Conservation (phyloP, 345 rosid genomes). For the Raphanus raphanistrum region DNA sequence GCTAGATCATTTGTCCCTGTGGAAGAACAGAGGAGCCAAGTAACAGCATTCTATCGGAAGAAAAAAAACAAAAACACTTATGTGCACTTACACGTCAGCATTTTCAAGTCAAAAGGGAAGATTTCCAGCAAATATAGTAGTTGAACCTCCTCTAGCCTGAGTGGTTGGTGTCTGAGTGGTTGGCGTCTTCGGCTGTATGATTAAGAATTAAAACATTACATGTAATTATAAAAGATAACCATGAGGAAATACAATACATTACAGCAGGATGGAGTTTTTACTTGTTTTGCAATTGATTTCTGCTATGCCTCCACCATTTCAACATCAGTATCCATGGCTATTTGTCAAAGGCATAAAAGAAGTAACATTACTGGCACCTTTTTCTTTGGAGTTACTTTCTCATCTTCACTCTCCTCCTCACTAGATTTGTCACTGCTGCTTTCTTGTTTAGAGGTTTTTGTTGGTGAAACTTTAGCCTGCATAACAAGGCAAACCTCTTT, state of each 20-base stretch:
- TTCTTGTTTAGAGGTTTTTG: slow-evolving; percentile 37
- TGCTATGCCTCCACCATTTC: slow-evolving; percentile 57
- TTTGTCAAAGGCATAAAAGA: background rate
- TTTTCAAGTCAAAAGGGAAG: slow-evolving; percentile 50
- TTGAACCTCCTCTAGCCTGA: slow-evolving; percentile 46
- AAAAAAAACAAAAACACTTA: background rate
- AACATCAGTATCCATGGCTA: slow-evolving; percentile 45
- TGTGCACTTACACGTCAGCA: slow-evolving; percentile 58
- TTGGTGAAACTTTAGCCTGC: slow-evolving; percentile 34
- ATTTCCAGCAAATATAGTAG: slow-evolving; percentile 69
- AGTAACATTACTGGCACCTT: slow-evolving; percentile 31
- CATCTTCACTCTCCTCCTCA: slow-evolving; percentile 55
- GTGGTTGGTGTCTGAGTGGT: slow-evolving; percentile 51
- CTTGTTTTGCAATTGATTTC: slow-evolving; percentile 37
- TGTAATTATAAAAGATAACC: background rate
- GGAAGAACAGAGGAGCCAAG: too few species aligned
- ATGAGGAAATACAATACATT: background rate
- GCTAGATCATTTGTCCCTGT: too few species aligned
- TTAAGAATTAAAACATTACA: background rate
- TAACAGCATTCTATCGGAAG: background rate
- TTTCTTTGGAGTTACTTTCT: slow-evolving; percentile 53
- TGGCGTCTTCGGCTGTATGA: slow-evolving; percentile 60
- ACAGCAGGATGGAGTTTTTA: slow-evolving; percentile 5
- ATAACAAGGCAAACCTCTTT: background rate
- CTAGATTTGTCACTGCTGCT: slow-evolving; percentile 48